These are phyloP conservation scores for Odontarrhena argentea DNA, from an alignment of 345 rosid species.

Conservation along the genomic window DNA sequence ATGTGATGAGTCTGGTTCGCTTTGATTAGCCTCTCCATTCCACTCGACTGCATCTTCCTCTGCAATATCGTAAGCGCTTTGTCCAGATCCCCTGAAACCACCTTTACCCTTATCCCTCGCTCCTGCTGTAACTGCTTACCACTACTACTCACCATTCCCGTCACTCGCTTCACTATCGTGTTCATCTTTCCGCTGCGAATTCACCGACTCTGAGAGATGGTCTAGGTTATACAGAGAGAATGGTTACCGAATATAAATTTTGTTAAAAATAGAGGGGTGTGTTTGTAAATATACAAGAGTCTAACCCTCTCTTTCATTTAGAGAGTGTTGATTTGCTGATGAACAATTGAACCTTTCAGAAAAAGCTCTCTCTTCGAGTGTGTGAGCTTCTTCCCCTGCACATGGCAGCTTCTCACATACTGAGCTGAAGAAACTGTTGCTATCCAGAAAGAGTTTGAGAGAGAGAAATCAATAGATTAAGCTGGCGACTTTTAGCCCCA, in stretches of 20 bases:
- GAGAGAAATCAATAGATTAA: constrained; percentile 14
- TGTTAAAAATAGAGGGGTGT: neutral
- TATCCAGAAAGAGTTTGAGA: constrained; percentile 1
- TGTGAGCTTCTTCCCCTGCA: constrained; percentile 27
- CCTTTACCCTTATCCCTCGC: constrained; percentile 88
- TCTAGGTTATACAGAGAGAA: constrained; percentile 4
- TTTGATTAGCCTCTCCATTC: constrained; percentile 86
- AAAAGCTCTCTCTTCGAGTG: constrained; percentile 13
- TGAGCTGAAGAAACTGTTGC: constrained; percentile 31
- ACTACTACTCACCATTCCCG: constrained; percentile 36
- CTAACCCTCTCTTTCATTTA: neutral
- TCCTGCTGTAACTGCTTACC: constrained; percentile 52
- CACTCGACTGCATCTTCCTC: constrained; percentile 83
- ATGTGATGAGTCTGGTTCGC: constrained; percentile 60
- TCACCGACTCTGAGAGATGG: too few species aligned
- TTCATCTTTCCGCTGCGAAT: constrained; percentile 26
- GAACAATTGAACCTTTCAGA: constrained; percentile 3
- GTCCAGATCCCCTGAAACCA: constrained; percentile 63
- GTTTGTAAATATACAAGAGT: neutral
- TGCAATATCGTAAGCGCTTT: constrained; percentile 65
- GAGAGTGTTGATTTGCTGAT: constrained; percentile 31
- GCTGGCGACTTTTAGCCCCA: constrained; percentile 70
- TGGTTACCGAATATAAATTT: too few species aligned
- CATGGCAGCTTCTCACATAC: constrained; percentile 33
- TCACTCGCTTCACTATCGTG: constrained; percentile 40